Base-by-base conservation (phyloP, 805 yeast genomes). In the Ogataea pilisensis region DNA sequence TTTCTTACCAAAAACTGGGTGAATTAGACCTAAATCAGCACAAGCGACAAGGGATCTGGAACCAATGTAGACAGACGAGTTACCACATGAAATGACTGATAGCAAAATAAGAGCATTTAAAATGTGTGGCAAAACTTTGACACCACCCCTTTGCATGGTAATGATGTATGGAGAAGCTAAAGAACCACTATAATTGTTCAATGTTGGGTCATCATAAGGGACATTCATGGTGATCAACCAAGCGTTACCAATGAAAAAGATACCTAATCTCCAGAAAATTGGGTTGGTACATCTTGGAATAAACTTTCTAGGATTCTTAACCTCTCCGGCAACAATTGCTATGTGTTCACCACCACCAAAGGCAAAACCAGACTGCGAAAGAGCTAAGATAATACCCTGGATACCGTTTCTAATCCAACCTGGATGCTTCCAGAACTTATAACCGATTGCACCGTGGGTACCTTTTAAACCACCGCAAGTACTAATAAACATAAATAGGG, bases 121-220 rank as follows among this genome's bases (percentile, higher is more conserved):
- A 45, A 82, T 69, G 41, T 78, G 75, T 21, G 86, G 86, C 33
- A 80, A 67, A 21, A 75, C 78, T 41, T 66, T 69, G 61, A 63
- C 70, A 38, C 73, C 75, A 6, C 70, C 75, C 44, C 64, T 64
- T 24, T 69, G 59, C 39, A 79, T 67, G 26, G 86, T 84, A 56
- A 82, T 71, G 41, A 81, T 85, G 50, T 75, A 81, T 24, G 88
- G 87, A n/a, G 88, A 82, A 1, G 83, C 79, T 21, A 74, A 61
- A 34, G 75, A 52, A 21, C 80, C 80, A 55, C 65, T 63, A 34
- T 73, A 68, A 60, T 53, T 68, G 57, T 29, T 65, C 53, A 19
- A 68, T 58, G 49, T 70, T 55, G 65, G 64, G 51, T 78, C 78
- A 39, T 64, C 67, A 53, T 62, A 76, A 12, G 84, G 82, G 37